Evolutionary conservation across 2,329 filamentous ascomycete genomes (phyloP).

Genomic region (Drechslerella stenobrocha): DNA sequence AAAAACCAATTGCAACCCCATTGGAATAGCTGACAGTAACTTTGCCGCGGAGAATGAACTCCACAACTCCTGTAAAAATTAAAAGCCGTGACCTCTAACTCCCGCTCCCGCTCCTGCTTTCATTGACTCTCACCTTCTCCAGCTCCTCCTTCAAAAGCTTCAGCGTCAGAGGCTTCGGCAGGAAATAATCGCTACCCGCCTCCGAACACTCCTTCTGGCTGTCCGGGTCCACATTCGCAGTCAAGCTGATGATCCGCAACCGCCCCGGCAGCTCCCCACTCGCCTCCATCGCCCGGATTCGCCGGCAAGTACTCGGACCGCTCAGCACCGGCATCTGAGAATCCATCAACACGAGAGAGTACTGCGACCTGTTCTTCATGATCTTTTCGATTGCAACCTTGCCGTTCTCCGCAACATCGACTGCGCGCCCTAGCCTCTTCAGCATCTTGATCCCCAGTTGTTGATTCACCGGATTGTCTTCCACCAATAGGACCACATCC

Average conservation of each 20-base stretch:
- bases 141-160: constrained; percentile 32
- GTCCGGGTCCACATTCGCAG: constrained; percentile 36
- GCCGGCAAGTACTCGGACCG: constrained; percentile 36
- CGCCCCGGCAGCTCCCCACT: constrained; percentile 27
- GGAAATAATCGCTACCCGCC: constrained; percentile 38
- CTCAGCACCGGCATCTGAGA: constrained; percentile 46
- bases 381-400: constrained; percentile 40
- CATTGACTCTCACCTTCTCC: neutral
- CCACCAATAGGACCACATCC: constrained; percentile 35
- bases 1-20: too few species aligned
- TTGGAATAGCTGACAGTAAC: too few species aligned
- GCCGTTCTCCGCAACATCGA: constrained; percentile 46
- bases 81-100: neutral
- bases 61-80: neutral
- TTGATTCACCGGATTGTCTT: constrained; percentile 46
- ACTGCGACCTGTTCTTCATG: constrained; percentile 23
- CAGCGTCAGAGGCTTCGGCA: constrained; percentile 40
- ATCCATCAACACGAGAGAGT: constrained; percentile 44
- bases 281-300: constrained; percentile 39
- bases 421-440: constrained; percentile 34
- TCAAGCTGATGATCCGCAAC: constrained; percentile 40
- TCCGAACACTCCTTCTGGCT: constrained; percentile 46
- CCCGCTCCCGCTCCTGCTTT: too few species aligned
- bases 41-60: neutral
- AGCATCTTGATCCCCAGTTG: constrained; percentile 46